Percentiles rank a stretch among this genome's conserved stretches.
phyloP scores from a whole-genome alignment of 345 rosid genomes.

The Salix exigua region DNA sequence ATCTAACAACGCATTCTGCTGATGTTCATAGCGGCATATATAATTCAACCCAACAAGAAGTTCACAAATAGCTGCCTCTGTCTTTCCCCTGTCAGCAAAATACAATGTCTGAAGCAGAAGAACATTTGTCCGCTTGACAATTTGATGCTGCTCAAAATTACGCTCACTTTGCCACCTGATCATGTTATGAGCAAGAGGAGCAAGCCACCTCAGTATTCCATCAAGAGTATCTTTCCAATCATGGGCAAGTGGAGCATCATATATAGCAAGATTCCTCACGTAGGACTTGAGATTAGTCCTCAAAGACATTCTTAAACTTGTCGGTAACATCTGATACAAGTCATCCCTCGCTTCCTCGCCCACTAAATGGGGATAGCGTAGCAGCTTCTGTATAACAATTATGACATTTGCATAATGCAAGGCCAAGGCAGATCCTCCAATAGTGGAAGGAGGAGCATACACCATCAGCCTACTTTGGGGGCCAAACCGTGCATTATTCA shows the following conservation, averaged over 20 bases:
- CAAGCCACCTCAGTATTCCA: slow-evolving; percentile 73
- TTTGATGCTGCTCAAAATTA: slow-evolving; percentile 89
- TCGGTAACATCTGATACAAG: slow-evolving; percentile 88
- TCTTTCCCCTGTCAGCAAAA: slow-evolving; percentile 86
- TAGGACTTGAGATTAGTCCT: slow-evolving; percentile 68
- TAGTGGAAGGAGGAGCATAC: slow-evolving; percentile 58
- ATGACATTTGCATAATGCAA: slow-evolving; percentile 86
- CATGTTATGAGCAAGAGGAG: slow-evolving; percentile 92
- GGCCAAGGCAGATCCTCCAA: slow-evolving; percentile 90
- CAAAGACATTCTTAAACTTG: slow-evolving; percentile 64
- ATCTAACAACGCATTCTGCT: slow-evolving; percentile 78
- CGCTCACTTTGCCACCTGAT: slow-evolving; percentile 94
- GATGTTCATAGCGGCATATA: slow-evolving; percentile 87
- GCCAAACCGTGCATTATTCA: slow-evolving; percentile 37
- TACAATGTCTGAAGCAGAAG: slow-evolving; percentile 82
- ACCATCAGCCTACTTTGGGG: slow-evolving; percentile 49
- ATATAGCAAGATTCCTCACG: slow-evolving; percentile 72
- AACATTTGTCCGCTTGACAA: slow-evolving; percentile 68
- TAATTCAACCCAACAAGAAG: slow-evolving; percentile 92
- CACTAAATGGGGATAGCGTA: slow-evolving; percentile 83
- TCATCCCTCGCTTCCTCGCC: slow-evolving; percentile 95
- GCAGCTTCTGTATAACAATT: slow-evolving; percentile 83
- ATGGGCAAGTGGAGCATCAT: slow-evolving; percentile 90
- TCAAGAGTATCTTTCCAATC: slow-evolving; percentile 89
- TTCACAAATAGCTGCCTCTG: slow-evolving; percentile 70